phyloP scores from a whole-genome alignment of 805 yeast species.

The Nakazawaea pomicola region DNA sequence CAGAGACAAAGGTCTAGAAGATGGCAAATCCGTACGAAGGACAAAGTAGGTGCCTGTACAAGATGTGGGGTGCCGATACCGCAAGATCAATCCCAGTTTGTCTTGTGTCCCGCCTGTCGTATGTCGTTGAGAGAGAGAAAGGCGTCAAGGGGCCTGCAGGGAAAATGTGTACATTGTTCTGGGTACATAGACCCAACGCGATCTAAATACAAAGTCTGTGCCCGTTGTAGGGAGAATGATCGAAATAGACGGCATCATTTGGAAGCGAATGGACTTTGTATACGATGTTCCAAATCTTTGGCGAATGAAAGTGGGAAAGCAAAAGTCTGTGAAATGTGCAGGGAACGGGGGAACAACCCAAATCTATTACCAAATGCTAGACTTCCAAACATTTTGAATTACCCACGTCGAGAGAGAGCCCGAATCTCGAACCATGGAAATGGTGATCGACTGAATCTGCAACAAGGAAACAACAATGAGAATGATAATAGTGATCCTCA shows the following conservation, averaged over 20 bases:
- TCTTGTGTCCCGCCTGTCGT: constrained; percentile 58
- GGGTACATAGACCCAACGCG: constrained; percentile 46
- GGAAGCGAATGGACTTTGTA: constrained; percentile 56
- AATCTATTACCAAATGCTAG: constrained; percentile 9
- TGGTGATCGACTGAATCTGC: no score
- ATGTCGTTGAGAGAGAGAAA: constrained; percentile 49
- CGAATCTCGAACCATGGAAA: no score
- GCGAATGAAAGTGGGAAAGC: constrained; percentile 43
- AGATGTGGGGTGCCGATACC: constrained; percentile 58
- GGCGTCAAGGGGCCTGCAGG: constrained; percentile 54
- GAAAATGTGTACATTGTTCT: constrained; percentile 65
- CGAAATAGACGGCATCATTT: constrained; percentile 49
- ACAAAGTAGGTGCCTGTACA: constrained; percentile 57
- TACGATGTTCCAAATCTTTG: constrained; percentile 52
- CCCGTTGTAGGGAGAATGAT: constrained; percentile 59
- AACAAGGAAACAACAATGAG: no score
- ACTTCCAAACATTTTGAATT: constrained; percentile 8
- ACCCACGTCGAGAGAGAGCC: no score
- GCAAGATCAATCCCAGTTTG: constrained; percentile 44
- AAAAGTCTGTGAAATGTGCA: constrained; percentile 52
- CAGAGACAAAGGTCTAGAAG: constrained; percentile 59
- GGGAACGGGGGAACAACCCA: constrained; percentile 45
- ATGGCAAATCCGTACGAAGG: constrained; percentile 60
- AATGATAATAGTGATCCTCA: not conserved
- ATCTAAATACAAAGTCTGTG: constrained; percentile 56